phyloP scores from a whole-genome alignment of 257 asterid species.

The Verbascum thapsus region DNA sequence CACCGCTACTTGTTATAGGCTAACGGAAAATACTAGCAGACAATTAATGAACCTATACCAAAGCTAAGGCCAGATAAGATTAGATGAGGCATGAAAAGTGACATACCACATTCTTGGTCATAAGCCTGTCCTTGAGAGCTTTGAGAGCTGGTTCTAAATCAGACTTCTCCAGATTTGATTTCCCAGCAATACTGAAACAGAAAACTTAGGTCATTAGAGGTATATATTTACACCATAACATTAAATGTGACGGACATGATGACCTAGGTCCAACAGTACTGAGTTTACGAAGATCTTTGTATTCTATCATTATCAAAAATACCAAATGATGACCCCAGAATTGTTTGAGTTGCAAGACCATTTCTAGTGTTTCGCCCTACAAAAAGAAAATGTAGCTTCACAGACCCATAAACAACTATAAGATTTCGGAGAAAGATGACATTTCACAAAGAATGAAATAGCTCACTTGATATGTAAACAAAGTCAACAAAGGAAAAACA shows the following conservation, averaged over 20 bases:
- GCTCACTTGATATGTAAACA: neutral
- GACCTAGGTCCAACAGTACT: slow-evolving; percentile 6
- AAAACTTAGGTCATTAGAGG: neutral
- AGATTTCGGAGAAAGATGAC: neutral
- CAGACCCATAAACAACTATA: neutral
- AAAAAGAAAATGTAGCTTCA: slow-evolving; percentile 13
- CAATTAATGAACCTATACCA: neutral
- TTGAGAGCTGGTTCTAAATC: slow-evolving; percentile 92
- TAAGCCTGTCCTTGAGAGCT: slow-evolving; percentile 92
- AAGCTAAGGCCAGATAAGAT: slow-evolving; percentile 8
- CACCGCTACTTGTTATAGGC: neutral
- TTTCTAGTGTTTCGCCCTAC: neutral
- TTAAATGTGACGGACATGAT: neutral
- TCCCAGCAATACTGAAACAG: slow-evolving; percentile 77
- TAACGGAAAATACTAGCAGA: slow-evolving; percentile 1
- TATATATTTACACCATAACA: neutral
- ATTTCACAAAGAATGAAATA: neutral
- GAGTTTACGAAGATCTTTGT: slow-evolving; percentile 1
- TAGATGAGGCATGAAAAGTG: neutral
- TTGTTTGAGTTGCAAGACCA: neutral
- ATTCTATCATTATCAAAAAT: neutral
- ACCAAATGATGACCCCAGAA: neutral
- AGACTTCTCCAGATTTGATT: slow-evolving; percentile 84
- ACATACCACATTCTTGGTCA: slow-evolving; percentile 53
- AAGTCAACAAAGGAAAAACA: neutral